phyloP scores from a whole-genome alignment of 495 filamentous ascomycete species.

The Penicillium silybi region DNA sequence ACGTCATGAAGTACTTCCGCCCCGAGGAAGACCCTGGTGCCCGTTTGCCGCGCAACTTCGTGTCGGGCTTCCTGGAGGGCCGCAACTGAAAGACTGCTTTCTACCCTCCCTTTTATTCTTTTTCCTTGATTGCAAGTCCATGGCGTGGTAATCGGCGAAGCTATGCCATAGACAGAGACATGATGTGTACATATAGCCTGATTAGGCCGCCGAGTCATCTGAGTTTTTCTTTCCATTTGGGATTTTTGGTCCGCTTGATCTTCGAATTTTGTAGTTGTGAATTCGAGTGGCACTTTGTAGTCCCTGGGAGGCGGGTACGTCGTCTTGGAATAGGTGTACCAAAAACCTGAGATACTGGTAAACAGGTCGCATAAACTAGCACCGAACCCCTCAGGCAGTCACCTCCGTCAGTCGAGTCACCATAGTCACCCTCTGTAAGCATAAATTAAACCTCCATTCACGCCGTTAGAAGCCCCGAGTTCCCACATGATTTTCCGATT shows the following conservation, averaged over 20 bases:
- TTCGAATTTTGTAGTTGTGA: too few relatives aligned
- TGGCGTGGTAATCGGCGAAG: conserved; percentile 17
- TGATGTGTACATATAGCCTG: conserved; percentile 45
- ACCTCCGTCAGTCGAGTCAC: too few relatives aligned
- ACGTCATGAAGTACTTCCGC: conserved; percentile 96
- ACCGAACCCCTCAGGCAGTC: too few relatives aligned
- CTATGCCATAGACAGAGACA: conserved; percentile 29
- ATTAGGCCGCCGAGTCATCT: conserved; percentile 29
- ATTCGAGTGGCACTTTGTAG: too few relatives aligned
- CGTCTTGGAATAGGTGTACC: too few relatives aligned
- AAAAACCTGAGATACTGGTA: too few relatives aligned
- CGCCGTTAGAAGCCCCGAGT: too few relatives aligned
- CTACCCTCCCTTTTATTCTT: conserved; percentile 13
- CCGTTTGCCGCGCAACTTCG: conserved; percentile 79
- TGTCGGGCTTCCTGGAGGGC: conserved; percentile 85
- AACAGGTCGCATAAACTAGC: too few relatives aligned
- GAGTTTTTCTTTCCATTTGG: background rate
- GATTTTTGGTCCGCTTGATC: background rate
- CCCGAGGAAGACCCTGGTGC: conserved; percentile 79
- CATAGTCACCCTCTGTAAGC: too few relatives aligned
- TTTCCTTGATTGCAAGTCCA: conserved; percentile 25
- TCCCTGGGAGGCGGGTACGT: too few relatives aligned
- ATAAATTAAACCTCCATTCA: too few relatives aligned
- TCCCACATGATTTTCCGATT: too few relatives aligned
- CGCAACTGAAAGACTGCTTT: conserved; percentile 36